A percentile compares a stretch with the other conserved stretches of the same genome.
These are phyloP conservation scores for Pyrenophora teres DNA, from an alignment of 2,329 filamentous ascomycete genomes.

Conservation along the genomic window DNA sequence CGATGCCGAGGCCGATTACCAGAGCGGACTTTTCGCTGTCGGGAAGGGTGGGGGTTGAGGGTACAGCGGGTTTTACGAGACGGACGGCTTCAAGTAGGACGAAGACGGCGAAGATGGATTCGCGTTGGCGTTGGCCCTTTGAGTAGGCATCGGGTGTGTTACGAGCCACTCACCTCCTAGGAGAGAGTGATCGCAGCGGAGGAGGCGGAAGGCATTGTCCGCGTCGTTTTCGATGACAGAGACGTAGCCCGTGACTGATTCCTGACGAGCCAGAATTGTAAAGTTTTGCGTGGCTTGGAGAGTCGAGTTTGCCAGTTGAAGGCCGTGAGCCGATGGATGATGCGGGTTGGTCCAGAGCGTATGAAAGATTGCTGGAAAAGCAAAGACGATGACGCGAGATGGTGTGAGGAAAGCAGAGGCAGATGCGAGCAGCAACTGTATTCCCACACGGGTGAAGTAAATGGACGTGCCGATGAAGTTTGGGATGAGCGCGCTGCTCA, in stretches of 20 bases:
- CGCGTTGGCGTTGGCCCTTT: constrained; percentile 62
- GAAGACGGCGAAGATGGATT: constrained; percentile 96
- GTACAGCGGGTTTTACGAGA: constrained; percentile 62
- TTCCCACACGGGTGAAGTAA: constrained; percentile 70
- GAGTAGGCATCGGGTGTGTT: constrained; percentile 48
- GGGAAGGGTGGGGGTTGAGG: constrained; percentile 39
- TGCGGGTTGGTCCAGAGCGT: constrained; percentile 76
- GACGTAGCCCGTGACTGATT: constrained; percentile 89
- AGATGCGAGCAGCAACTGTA: constrained; percentile 70
- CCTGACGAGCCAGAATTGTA: constrained; percentile 76
- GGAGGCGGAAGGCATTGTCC: constrained; percentile 72
- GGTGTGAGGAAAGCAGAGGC: constrained; percentile 70
- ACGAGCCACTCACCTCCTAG: constrained; percentile 89
- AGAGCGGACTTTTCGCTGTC: constrained; percentile 78
- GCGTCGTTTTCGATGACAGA: constrained; percentile 78
- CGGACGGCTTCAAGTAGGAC: constrained; percentile 91
- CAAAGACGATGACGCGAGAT: constrained; percentile 68
- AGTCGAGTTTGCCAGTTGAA: constrained; percentile 66
- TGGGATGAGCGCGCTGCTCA: constrained; percentile 50
- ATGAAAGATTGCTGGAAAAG: constrained; percentile 74
- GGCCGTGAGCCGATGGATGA: constrained; percentile 64
- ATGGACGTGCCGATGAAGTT: constrained; percentile 64
- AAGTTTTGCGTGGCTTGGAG: constrained; percentile 67
- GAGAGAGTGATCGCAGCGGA: constrained; percentile 93
- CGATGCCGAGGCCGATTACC: constrained; percentile 89